Evolutionary conservation across 2,329 filamentous ascomycete genomes (phyloP), one percentile per base, ranked within the genome.

Genomic region (Escovopsis sp.): DNA sequence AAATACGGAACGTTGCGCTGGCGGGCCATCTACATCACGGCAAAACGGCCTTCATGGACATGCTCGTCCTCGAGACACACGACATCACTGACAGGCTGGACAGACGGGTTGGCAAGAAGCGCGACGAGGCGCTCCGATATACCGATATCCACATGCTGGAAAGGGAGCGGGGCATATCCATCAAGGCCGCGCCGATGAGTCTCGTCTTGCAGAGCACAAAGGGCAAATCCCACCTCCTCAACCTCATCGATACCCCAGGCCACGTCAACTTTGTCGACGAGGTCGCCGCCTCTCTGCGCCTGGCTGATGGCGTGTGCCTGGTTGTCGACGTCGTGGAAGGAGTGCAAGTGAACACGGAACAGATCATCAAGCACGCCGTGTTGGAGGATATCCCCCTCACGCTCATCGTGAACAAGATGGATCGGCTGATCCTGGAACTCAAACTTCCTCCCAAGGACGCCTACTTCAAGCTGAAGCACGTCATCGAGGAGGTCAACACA

Each of bases 181-280:
- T 94, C 56, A 98, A 98, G 63, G 73, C 88, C 5, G 81, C 87
- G 15, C 89, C 91, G 6, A 96, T 98, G 88, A 94, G 83, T 56
- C 66, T 98, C 51, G 80, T 96, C 33, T 69, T 98, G 44, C 86
- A 85, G 54, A 84, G 78, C 51, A 88, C 86, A 8, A 86, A 84
- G 60, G 85, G 86, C 42, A 98, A 98, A 64, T 96, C 88, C 33
- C 88, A 96, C 64, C 72, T 98, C 3, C 67, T 98, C 65, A 96
- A 96, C 63, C 79, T 98, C 43, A 70, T 98, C 45, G 91, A 98
- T 63, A 98, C 91, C 1, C 91, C 91, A 1, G 91, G 91, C 6
- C 91, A 98, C 59, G 91, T 96, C 57, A 95, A 98, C 62, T 98
- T 98, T 59, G 89, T 93, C 36, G 91, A 98, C 58, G 91, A 98